Percentiles rank a stretch among this genome's conserved stretches.
phyloP scores from a whole-genome alignment of 192 early-diverging fungal genomes.

The Backusella circina region DNA sequence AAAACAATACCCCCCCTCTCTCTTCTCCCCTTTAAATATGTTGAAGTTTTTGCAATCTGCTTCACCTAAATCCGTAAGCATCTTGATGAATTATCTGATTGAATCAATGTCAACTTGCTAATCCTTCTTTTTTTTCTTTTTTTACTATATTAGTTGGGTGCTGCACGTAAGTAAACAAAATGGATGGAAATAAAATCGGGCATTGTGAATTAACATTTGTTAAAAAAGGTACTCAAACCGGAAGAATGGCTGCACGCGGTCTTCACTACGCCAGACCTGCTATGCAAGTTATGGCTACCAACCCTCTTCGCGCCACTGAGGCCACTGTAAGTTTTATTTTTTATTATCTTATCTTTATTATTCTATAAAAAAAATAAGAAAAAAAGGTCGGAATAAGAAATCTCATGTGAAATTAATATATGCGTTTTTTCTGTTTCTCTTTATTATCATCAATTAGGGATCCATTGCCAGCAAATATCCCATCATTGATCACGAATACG shows the following conservation, averaged over 20 bases:
- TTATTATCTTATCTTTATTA: neutral
- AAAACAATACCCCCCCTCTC: neutral
- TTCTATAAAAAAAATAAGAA: neutral
- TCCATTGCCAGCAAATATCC: conserved; percentile 77
- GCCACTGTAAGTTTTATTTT: conserved; percentile 47
- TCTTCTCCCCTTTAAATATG: conserved; percentile 11
- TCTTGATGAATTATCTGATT: neutral
- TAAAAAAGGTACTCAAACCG: neutral
- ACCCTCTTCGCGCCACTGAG: conserved; percentile 73
- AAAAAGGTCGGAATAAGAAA: neutral
- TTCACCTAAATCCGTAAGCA: conserved; percentile 13
- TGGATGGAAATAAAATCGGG: too few species aligned
- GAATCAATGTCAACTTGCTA: neutral
- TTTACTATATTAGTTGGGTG: conserved; percentile 16
- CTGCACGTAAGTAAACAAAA: conserved; percentile 16
- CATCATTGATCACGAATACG: conserved; percentile 97
- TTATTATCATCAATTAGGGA: conserved; percentile 29
- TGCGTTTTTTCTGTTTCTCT: too few species aligned
- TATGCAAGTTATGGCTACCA: conserved; percentile 63
- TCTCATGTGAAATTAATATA: neutral
- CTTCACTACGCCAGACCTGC: conserved; percentile 66
- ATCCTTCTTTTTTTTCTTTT: neutral
- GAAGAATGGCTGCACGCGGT: conserved; percentile 40
- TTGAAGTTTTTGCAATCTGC: conserved; percentile 22
- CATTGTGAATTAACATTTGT: too few species aligned